Evolutionary conservation across 345 rosid species (phyloP).

Genomic region (Cochlearia excelsa): DNA sequence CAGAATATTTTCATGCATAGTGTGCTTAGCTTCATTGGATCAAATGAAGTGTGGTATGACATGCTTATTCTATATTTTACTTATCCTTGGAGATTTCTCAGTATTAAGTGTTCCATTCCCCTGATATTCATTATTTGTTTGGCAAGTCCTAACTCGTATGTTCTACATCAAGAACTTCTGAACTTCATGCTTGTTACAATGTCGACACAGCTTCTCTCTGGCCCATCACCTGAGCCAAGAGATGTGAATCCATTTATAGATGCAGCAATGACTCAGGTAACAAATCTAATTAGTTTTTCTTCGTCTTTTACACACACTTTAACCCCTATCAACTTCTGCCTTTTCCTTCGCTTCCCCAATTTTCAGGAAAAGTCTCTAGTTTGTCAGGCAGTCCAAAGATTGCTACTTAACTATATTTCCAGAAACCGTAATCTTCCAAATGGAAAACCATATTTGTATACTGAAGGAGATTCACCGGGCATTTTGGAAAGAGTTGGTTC

Average conservation of each 20-base stretch:
- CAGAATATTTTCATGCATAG: conserved; percentile 71
- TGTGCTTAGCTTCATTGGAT: conserved; percentile 70
- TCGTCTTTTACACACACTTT: conserved; percentile 5
- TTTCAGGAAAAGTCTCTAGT: conserved; percentile 74
- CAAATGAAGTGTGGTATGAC: conserved; percentile 73
- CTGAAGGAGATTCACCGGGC: conserved; percentile 60
- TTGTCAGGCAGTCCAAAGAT: conserved; percentile 55
- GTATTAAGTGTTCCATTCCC: conserved; percentile 20
- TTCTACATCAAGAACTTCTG: conserved; percentile 89
- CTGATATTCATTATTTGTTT: conserved; percentile 42
- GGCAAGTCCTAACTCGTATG: conserved; percentile 65
- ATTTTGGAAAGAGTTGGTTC: conserved; percentile 87
- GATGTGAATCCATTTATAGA: conserved; percentile 86
- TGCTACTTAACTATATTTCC: conserved; percentile 67
- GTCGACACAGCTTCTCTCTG: conserved; percentile 89
- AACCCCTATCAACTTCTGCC: conserved; percentile 5
- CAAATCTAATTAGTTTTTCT: neutral
- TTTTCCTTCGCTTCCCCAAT: conserved; percentile 19
- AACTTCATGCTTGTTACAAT: conserved; percentile 78
- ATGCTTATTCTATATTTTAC: conserved; percentile 11
- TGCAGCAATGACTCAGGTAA: conserved; percentile 89
- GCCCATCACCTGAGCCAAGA: conserved; percentile 65
- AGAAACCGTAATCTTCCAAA: conserved; percentile 49
- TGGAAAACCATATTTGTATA: conserved; percentile 49
- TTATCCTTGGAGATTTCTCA: neutral